phyloP scores from a whole-genome alignment of 176 grass and related monocot genomes.

The Chrysopogon serrulatus region DNA sequence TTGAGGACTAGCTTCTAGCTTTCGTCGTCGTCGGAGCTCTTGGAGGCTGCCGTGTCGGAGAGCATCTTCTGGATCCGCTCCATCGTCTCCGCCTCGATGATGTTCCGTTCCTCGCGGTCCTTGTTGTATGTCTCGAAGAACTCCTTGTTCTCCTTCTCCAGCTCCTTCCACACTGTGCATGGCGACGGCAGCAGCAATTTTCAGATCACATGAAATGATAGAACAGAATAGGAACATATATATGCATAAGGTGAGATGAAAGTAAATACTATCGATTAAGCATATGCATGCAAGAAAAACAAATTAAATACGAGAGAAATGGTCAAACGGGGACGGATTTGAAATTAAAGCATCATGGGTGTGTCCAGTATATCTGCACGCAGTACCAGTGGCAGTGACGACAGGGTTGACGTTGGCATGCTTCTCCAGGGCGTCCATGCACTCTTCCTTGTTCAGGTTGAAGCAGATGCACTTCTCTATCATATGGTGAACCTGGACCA shows the following conservation, averaged over 20 bases:
- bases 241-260: background rate
- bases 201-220: slow-evolving; percentile 46
- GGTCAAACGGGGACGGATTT: background rate
- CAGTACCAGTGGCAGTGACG: slow-evolving; percentile 62
- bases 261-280: background rate
- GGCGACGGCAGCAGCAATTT: background rate
- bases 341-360: background rate
- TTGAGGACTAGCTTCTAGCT: background rate
- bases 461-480: slow-evolving; percentile 87
- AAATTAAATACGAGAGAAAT: background rate
- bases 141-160: slow-evolving; percentile 88
- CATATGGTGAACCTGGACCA: slow-evolving; percentile 65
- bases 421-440: slow-evolving; percentile 65
- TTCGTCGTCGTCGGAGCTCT: slow-evolving; percentile 36
- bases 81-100: slow-evolving; percentile 59
- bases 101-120: slow-evolving; percentile 30
- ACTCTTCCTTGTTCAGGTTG: slow-evolving; percentile 64
- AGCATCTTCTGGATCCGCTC: slow-evolving; percentile 59
- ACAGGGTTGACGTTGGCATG: slow-evolving; percentile 57
- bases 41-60: slow-evolving; percentile 38
- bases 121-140: slow-evolving; percentile 70
- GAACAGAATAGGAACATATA: background rate
- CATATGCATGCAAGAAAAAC: background rate
- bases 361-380: background rate
- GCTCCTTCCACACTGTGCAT: slow-evolving; percentile 65